These are phyloP conservation scores for Ogataea pini DNA, from an alignment of 805 yeast genomes.

Conservation along the genomic window DNA sequence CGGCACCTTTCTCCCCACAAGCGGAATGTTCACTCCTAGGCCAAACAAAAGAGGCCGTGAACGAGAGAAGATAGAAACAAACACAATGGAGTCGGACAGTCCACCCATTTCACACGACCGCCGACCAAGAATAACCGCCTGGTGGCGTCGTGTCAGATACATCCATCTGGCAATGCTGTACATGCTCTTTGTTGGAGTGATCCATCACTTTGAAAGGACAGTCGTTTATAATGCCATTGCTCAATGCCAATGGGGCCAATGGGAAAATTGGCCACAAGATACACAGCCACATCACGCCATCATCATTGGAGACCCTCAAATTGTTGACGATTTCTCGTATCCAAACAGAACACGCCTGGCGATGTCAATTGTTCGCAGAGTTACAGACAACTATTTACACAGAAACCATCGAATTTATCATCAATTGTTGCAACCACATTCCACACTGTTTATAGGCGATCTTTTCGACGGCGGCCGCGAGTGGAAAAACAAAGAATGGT, in stretches of 20 bases:
- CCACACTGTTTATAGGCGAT: slow-evolving; percentile 83
- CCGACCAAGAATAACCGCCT: neutral
- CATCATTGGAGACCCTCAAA: slow-evolving; percentile 92
- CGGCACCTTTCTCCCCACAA: neutral
- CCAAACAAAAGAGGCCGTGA: neutral
- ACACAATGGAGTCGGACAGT: too few relatives aligned
- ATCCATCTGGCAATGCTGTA: slow-evolving; percentile 29
- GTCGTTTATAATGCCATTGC: slow-evolving; percentile 46
- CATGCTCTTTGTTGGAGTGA: slow-evolving; percentile 43
- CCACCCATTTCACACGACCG: neutral
- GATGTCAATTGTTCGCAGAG: slow-evolving; percentile 52
- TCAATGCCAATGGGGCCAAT: slow-evolving; percentile 60
- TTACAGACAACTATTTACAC: slow-evolving; percentile 78
- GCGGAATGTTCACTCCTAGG: neutral
- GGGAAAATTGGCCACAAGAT: slow-evolving; percentile 58
- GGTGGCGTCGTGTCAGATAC: slow-evolving; percentile 3
- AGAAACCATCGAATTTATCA: slow-evolving; percentile 72
- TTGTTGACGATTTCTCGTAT: slow-evolving; percentile 85
- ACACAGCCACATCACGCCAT: slow-evolving; percentile 29
- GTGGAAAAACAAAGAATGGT: slow-evolving; percentile 51
- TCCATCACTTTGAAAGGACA: slow-evolving; percentile 56
- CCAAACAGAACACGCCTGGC: slow-evolving; percentile 63
- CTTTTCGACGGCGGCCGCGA: slow-evolving; percentile 88
- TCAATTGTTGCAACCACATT: slow-evolving; percentile 64
- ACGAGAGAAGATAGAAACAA: neutral